Base-by-base conservation (phyloP, 768 basidiomycete species). In the Agrocybe praecox region DNA sequence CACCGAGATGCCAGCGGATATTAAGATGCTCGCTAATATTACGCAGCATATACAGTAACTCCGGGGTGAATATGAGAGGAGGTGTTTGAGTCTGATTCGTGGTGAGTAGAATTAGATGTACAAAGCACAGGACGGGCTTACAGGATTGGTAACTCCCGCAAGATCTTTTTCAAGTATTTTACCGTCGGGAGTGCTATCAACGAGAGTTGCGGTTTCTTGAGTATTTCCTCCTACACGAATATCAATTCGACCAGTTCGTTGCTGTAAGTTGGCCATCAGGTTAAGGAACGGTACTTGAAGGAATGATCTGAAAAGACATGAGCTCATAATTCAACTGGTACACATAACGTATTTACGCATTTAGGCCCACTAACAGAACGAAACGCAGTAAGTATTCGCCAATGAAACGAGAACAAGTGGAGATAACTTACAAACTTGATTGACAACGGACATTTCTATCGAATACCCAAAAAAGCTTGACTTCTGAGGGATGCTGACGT, bases 151-250 rank as follows among this genome's bases (percentile, higher is more conserved):
- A 34, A 53, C 53, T 36, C 57, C 63, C 1, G 60, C 53, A 45
- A 62, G 40, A 49, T 68, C 60, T 52, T 73, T 73, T 36, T 62
- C 65, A 36, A 73, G 58, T 2, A 66, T 64, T 23, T 60, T 68
- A 15, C 73, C 75, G 75, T 0, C 79, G 65, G 15, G 83, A 74
- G 46, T 73, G 26, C 21, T 74, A 46, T 75, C 73, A 4, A 83
- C 83, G 62, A 85, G 68, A 1, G 73, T 72, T 7, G 84, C 86
- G 3, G 73, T 78, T 57, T 94, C 92, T 66, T 93, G 92, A 0
- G 87, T 86, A 69, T 92, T 93, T 32, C 91, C 91, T 29, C 91
- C 90, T 1, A 92, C 74, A 44, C 91, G 83, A 21, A 92, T 71
- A 18, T 80, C 72, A 17, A 90, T 85, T 1, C 69, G 67, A 0